Evolutionary conservation across 495 filamentous ascomycete genomes (phyloP).

Genomic region (Physcia stellaris): DNA sequence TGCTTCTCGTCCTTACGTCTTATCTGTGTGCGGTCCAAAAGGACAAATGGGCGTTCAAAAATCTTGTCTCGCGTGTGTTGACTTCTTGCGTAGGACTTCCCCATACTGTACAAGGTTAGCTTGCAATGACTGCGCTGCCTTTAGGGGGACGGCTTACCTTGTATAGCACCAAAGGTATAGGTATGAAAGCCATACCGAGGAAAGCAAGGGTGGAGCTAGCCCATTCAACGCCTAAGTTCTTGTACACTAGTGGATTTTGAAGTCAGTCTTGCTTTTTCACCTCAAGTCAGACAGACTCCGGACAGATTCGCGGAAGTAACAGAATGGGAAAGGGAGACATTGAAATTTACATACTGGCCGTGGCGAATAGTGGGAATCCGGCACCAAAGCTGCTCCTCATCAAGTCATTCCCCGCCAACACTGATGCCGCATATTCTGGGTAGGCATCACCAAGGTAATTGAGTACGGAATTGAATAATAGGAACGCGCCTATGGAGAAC

Average conservation of each 20-base stretch:
- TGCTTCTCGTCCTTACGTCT: background rate
- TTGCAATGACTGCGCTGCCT: background rate
- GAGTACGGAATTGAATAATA: constrained; percentile 41
- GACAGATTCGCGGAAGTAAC: too few species aligned
- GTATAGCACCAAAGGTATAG: constrained; percentile 27
- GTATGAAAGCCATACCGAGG: constrained; percentile 28
- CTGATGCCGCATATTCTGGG: constrained; percentile 30
- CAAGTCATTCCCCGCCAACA: constrained; percentile 39
- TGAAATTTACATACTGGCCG: too few species aligned
- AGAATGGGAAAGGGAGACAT: too few species aligned
- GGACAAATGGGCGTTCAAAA: constrained; percentile 3
- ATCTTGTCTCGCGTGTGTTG: constrained; percentile 21
- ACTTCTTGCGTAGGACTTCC: constrained; percentile 16
- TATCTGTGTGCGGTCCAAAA: background rate
- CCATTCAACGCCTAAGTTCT: constrained; percentile 48
- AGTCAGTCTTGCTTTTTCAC: too few species aligned
- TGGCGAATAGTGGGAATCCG: constrained; percentile 36
- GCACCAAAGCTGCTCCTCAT: constrained; percentile 33
- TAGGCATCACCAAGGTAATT: constrained; percentile 27
- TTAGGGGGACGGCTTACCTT: constrained; percentile 9
- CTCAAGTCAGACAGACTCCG: too few species aligned
- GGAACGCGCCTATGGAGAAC: constrained; percentile 38
- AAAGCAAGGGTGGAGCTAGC: constrained; percentile 49
- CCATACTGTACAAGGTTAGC: constrained; percentile 14
- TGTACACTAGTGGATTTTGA: too few species aligned